Percentiles rank a stretch among this genome's conserved stretches.
phyloP scores from a whole-genome alignment of 2,329 filamentous ascomycete species.

The Fusarium nodosum region DNA sequence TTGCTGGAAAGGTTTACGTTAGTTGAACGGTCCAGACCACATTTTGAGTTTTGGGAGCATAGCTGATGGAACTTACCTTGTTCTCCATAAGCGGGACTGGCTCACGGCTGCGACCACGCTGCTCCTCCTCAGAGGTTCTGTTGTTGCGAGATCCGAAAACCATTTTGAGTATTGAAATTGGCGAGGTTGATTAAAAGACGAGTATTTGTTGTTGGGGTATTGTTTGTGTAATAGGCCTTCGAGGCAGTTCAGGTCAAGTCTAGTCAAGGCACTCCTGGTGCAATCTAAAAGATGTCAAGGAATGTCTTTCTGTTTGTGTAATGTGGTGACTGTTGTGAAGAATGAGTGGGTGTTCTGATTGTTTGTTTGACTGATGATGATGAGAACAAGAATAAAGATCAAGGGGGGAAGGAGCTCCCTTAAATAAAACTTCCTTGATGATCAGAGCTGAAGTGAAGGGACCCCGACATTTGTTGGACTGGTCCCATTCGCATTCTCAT shows the following conservation, averaged over 20 bases:
- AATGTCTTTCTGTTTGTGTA: constrained; percentile 34
- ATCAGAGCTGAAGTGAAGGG: constrained; percentile 32
- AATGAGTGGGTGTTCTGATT: constrained; percentile 16
- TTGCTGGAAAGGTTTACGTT: constrained; percentile 41
- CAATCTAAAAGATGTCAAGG: constrained; percentile 43
- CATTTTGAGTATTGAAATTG: constrained; percentile 26
- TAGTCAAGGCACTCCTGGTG: constrained; percentile 42
- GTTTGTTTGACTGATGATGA: constrained; percentile 6
- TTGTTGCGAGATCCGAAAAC: constrained; percentile 27
- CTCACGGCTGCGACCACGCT: constrained; percentile 43
- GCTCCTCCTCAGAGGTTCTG: constrained; percentile 43
- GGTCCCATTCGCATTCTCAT: constrained; percentile 7
- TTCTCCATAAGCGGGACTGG: constrained; percentile 43
- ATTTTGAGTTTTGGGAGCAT: constrained; percentile 25
- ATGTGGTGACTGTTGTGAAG: constrained; percentile 2
- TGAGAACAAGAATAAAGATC: constrained; percentile 8
- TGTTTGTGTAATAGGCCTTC: constrained; percentile 35
- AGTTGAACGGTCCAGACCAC: constrained; percentile 26
- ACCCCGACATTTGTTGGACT: constrained; percentile 2
- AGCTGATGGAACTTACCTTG: constrained; percentile 42
- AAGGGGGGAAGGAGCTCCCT: constrained; percentile 28
- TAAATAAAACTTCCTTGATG: constrained; percentile 33
- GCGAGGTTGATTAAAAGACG: constrained; percentile 1
- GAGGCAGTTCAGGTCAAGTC: constrained; percentile 33
- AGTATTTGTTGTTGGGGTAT: constrained; percentile 25